Evolutionary conservation across 768 basidiomycete species (phyloP).

Genomic region (Phaeotremella skinneri): DNA sequence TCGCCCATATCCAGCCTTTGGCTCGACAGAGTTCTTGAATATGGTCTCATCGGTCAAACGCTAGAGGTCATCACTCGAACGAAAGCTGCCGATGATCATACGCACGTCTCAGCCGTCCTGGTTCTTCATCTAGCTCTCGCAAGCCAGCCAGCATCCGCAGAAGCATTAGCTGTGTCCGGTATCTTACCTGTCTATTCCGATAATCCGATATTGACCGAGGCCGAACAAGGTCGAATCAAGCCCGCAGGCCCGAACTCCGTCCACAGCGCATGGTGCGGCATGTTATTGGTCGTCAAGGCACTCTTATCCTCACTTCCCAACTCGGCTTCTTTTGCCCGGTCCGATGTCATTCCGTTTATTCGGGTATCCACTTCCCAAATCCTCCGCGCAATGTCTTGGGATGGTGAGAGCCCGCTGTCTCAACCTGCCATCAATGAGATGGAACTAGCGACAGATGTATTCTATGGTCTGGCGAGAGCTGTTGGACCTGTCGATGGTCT

Average conservation of each 20-base stretch:
- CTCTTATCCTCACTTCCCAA: constrained; percentile 65
- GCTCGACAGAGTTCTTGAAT: constrained; percentile 77
- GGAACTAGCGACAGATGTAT: constrained; percentile 72
- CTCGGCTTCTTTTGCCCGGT: constrained; percentile 68
- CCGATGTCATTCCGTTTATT: constrained; percentile 79
- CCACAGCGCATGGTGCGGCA: constrained; percentile 76
- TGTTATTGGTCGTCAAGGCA: constrained; percentile 74
- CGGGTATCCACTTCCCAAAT: constrained; percentile 82
- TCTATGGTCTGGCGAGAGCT: constrained; percentile 67
- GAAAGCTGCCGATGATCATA: constrained; percentile 66
- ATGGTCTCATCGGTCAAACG: constrained; percentile 71
- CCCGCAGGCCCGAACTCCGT: constrained; percentile 73
- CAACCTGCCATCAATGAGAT: constrained; percentile 76
- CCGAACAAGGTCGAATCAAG: constrained; percentile 71
- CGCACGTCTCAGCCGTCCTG: constrained; percentile 72
- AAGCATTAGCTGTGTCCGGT: constrained; percentile 79
- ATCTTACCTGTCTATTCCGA: constrained; percentile 77
- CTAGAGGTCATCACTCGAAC: constrained; percentile 68
- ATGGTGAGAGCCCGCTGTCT: constrained; percentile 72
- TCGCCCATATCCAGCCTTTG: constrained; percentile 60
- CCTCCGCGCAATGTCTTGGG: constrained; percentile 73
- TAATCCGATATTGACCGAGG: constrained; percentile 71
- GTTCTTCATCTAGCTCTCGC: constrained; percentile 83
- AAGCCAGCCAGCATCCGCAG: constrained; percentile 71
- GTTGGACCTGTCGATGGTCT: constrained; percentile 58